Conservation (phyloP, 257 asterid species). For the Misopates orontium region DNA sequence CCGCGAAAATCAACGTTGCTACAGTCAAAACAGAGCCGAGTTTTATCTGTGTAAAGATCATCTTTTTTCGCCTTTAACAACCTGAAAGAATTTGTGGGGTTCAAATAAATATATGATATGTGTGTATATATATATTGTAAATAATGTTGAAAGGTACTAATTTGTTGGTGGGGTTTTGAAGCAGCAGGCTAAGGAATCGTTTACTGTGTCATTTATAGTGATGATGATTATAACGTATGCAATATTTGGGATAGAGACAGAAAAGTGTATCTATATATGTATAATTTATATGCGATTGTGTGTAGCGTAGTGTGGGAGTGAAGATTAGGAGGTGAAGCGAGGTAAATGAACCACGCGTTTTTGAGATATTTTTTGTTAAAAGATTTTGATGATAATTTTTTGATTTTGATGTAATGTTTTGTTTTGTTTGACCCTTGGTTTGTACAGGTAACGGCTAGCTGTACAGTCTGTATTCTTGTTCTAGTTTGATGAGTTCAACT, state of each 20-base stretch:
- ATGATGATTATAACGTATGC: background rate
- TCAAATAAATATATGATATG: background rate
- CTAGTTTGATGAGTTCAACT: background rate
- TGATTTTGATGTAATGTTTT: background rate
- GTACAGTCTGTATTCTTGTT: background rate
- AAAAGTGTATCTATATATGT: background rate
- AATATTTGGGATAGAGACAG: background rate
- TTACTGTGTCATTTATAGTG: background rate
- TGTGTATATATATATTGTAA: background rate
- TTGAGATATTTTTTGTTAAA: no score
- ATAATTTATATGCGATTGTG: background rate
- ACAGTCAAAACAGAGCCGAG: constrained; percentile 30
- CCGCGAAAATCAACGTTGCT: constrained; percentile 26
- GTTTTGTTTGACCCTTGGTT: no score
- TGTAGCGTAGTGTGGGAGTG: constrained; percentile 17
- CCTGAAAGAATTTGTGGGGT: constrained; percentile 6
- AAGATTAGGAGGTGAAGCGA: constrained; percentile 23
- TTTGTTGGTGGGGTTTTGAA: background rate
- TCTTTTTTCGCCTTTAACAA: constrained; percentile 9
- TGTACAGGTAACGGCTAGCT: constrained; percentile 23
- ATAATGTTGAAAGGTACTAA: no score
- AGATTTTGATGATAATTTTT: background rate
- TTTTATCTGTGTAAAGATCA: constrained; percentile 18
- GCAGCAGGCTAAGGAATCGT: constrained; percentile 6
- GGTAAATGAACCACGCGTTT: constrained; percentile 23